phyloP scores from a whole-genome alignment of 1,284 basidiomycete species.

The Bondarzewia mesenterica region DNA sequence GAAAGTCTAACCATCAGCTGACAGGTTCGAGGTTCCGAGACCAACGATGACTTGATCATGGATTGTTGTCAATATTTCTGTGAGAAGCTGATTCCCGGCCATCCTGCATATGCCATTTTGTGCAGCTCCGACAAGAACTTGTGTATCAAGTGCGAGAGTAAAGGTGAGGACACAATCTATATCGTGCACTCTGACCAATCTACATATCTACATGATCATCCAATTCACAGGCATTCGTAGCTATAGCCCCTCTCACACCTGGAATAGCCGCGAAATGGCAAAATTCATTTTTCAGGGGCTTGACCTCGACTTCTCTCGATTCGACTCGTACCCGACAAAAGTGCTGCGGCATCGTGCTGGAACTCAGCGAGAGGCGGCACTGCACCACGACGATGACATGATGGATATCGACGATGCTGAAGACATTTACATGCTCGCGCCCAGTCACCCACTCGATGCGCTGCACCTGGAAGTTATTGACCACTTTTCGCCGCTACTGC shows the following conservation, averaged over 20 bases:
- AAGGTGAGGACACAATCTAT: slow-evolving; percentile 21
- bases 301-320: slow-evolving; percentile 12
- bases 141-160: slow-evolving; percentile 45
- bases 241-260: slow-evolving; percentile 18
- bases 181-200: neutral
- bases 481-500: slow-evolving; percentile 54
- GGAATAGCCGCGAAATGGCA: slow-evolving; percentile 26
- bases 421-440: slow-evolving; percentile 19
- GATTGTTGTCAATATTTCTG: slow-evolving; percentile 63
- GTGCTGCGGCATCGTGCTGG: neutral
- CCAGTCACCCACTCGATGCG: slow-evolving; percentile 52
- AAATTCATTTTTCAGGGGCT: slow-evolving; percentile 8
- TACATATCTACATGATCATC: neutral
- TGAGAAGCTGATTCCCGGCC: slow-evolving; percentile 3
- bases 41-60: slow-evolving; percentile 60
- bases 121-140: slow-evolving; percentile 64
- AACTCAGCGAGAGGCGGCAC: neutral
- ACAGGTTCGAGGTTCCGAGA: slow-evolving; percentile 12
- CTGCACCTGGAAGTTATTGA: slow-evolving; percentile 63
- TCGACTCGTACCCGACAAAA: slow-evolving; percentile 15
- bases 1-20: neutral
- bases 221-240: slow-evolving; percentile 13
- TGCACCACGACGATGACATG: slow-evolving; percentile 15
- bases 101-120: slow-evolving; percentile 28
- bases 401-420: slow-evolving; percentile 42